These are phyloP conservation scores for Fusarium nanum DNA, from an alignment of 2,329 filamentous ascomycete genomes.

Conservation along the genomic window DNA sequence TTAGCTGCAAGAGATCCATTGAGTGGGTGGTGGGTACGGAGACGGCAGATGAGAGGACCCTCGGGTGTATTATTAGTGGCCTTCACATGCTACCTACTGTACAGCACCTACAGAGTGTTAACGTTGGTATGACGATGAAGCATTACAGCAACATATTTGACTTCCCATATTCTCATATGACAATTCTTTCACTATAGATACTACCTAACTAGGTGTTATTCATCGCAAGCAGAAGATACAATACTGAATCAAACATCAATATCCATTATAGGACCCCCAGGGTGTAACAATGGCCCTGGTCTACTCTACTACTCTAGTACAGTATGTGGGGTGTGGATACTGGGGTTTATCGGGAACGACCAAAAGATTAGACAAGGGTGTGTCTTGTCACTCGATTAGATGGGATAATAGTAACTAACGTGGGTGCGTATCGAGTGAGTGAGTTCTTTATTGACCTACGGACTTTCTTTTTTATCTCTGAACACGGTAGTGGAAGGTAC, in stretches of 20 bases:
- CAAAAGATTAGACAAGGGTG: slow-evolving; percentile 33
- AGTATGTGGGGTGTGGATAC: slow-evolving; percentile 30
- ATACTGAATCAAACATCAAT: background rate
- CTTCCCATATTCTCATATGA: background rate
- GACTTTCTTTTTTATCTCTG: slow-evolving; percentile 13
- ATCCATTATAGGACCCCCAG: background rate
- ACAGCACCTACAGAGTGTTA: background rate
- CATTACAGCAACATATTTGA: background rate
- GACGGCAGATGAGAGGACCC: slow-evolving; percentile 13
- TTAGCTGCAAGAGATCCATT: slow-evolving; percentile 22
- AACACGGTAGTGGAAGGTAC: slow-evolving; percentile 21
- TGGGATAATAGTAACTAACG: slow-evolving; percentile 37
- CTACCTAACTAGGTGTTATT: background rate
- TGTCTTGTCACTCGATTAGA: slow-evolving; percentile 41
- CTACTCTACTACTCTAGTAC: background rate
- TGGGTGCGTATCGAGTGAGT: slow-evolving; percentile 37
- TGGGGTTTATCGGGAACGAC: slow-evolving; percentile 42
- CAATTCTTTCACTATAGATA: background rate
- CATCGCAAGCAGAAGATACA: background rate
- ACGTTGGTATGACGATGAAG: background rate
- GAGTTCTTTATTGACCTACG: slow-evolving; percentile 21
- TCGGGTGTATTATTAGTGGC: slow-evolving; percentile 15
- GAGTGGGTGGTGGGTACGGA: slow-evolving; percentile 25
- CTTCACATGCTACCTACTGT: background rate
- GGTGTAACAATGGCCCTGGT: slow-evolving; percentile 21